These are phyloP conservation scores for Linnemannia exigua DNA, from an alignment of 192 early-diverging fungal genomes.

Conservation along the genomic window DNA sequence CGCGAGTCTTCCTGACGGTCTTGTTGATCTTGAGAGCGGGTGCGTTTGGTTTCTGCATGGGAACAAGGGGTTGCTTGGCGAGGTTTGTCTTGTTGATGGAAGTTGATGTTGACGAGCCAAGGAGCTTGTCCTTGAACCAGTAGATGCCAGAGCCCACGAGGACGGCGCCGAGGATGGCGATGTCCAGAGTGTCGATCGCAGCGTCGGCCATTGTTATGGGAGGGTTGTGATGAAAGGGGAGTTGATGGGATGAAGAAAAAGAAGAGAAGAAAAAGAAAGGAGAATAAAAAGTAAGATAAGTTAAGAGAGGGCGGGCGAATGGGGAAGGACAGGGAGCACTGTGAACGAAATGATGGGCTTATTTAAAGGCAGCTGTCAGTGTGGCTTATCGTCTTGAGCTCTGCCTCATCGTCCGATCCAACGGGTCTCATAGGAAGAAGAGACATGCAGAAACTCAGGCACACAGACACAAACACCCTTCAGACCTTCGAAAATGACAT, in stretches of 20 bases:
- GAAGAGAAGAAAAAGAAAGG: neutral
- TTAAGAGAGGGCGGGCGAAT: neutral
- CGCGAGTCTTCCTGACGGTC: slow-evolving; percentile 56
- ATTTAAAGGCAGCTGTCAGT: neutral
- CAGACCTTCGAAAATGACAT: too few relatives aligned
- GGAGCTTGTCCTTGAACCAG: slow-evolving; percentile 58
- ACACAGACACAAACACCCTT: neutral
- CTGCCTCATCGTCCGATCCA: neutral
- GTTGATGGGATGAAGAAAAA: neutral
- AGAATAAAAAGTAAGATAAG: neutral
- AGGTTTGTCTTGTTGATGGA: slow-evolving; percentile 11
- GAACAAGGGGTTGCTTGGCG: slow-evolving; percentile 48
- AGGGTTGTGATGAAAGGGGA: neutral
- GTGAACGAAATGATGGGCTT: neutral
- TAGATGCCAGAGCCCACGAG: slow-evolving; percentile 55
- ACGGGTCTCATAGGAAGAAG: too few relatives aligned
- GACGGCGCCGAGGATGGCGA: slow-evolving; percentile 65
- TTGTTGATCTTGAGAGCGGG: slow-evolving; percentile 46
- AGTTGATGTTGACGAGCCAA: slow-evolving; percentile 48
- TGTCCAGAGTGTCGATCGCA: slow-evolving; percentile 64
- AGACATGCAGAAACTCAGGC: neutral
- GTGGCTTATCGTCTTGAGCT: neutral
- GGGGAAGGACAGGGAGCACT: neutral
- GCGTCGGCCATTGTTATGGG: slow-evolving; percentile 45
- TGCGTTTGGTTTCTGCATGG: slow-evolving; percentile 41